Base-by-base conservation (phyloP, 371 early-diverging fungal species). In the Mucor irregularis region DNA sequence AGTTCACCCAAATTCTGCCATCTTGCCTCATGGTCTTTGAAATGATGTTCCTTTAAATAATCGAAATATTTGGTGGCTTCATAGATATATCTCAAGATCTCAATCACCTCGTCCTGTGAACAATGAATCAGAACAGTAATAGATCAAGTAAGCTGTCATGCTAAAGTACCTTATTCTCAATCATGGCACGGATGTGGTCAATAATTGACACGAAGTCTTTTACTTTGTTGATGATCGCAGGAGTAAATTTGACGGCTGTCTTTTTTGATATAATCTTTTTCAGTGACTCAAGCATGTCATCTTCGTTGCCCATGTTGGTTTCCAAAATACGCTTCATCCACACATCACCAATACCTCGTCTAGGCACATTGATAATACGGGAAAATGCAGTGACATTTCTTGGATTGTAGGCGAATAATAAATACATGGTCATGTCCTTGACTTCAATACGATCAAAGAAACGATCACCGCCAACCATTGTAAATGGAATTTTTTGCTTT, bases 371-470 rank as follows among this genome's bases (percentile, higher is more conserved):
- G 47, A 87, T 53, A 31, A 78, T 69, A 6, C 69, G 68, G 10
- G 54, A 66, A 6, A 80, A 68, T 1, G 83, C 78, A 4, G 64
- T 28, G 7, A 62, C 58, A 45, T 87, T 81, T 22, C 56, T 57
- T 0, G 69, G 66, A 44, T 83, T 84, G 54, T 65, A 66, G 9
- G 78, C 66, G 25, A 80, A 62, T 7, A 73, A 66, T 9, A 86
- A 47, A 40, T 83, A 80, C 6, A 69, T 62, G 34, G 79, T 22
- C 1, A 76, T 49, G 61, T 73, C 73, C 49, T 63, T 77, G 51
- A 82, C 67, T 68, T 83, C 66, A 47, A 68, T 61, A 53, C 79
- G 65, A 13, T 74, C 67, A 45, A 78, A 69, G 47, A 78, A 78
- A 19, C 64, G 49, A 13, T 66, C 58, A 38, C 73, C 72, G 4